phyloP scores from a whole-genome alignment of 129 eudicot genomes.

The Rutidosis leptorrhynchoides region DNA sequence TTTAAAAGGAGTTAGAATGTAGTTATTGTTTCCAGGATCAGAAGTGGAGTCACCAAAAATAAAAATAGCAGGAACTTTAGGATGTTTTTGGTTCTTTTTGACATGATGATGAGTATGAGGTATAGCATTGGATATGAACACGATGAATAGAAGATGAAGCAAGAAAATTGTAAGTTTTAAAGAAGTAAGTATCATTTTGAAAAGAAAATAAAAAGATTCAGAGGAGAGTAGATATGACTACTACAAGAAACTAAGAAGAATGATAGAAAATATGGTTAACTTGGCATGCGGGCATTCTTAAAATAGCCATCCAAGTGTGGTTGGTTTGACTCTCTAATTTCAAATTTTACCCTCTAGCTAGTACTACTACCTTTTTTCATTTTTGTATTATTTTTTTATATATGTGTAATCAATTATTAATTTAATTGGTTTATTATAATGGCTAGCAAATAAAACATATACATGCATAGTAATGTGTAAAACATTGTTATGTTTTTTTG shows the following conservation, averaged over 20 bases:
- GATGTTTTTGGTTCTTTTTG: constrained; percentile 8
- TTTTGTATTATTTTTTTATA: background rate
- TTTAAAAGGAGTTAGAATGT: constrained; percentile 39
- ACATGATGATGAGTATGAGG: constrained; percentile 12
- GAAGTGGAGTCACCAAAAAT: constrained; percentile 80
- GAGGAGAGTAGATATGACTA: constrained; percentile 35
- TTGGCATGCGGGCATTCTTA: constrained; percentile 27
- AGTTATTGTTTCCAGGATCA: constrained; percentile 75
- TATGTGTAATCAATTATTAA: no score
- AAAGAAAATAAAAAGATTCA: constrained; percentile 22
- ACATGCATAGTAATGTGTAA: background rate
- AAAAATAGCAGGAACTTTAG: constrained; percentile 47
- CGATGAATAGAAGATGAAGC: constrained; percentile 5
- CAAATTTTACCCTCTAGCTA: constrained; percentile 15
- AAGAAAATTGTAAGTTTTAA: constrained; percentile 10
- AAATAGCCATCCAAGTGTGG: constrained; percentile 32
- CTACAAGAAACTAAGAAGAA: background rate
- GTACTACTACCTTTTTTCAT: background rate
- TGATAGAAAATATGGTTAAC: constrained; percentile 12
- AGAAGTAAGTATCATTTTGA: constrained; percentile 21
- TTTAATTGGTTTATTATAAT: background rate
- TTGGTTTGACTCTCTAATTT: constrained; percentile 31
- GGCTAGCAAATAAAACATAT: background rate
- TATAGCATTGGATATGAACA: constrained; percentile 27
- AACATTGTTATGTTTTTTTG: background rate